A percentile compares a stretch with the other conserved stretches of the same genome.
These are phyloP conservation scores for Theobroma cacao DNA, from an alignment of 345 rosid species.

Conservation along the genomic window DNA sequence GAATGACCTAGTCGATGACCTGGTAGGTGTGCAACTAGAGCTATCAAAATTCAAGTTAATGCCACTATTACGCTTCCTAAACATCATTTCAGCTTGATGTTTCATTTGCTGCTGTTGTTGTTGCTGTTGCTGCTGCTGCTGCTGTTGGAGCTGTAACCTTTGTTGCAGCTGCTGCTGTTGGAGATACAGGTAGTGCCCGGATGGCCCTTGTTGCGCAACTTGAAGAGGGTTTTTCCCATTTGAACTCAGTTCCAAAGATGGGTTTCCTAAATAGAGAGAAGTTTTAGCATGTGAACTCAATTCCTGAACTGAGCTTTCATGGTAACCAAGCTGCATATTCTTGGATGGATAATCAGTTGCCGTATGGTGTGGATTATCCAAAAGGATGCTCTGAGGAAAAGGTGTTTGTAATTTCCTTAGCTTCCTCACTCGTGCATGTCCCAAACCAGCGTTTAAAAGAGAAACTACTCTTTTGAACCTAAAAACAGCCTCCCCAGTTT, in stretches of 20 bases:
- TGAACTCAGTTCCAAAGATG: slow-evolving; percentile 52
- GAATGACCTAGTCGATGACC: slow-evolving; percentile 73
- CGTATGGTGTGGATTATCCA: slow-evolving; percentile 48
- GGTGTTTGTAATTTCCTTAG: slow-evolving; percentile 50
- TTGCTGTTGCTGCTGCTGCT: slow-evolving; percentile 32
- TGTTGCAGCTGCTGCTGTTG: slow-evolving; percentile 55
- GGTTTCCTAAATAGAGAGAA: slow-evolving; percentile 48
- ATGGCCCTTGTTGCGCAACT: slow-evolving; percentile 43
- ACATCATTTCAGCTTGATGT: slow-evolving; percentile 79
- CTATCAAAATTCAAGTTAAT: slow-evolving; percentile 69
- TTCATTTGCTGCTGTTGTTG: slow-evolving; percentile 57
- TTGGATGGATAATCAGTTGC: slow-evolving; percentile 37
- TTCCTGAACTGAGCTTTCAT: slow-evolving; percentile 37
- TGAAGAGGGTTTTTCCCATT: slow-evolving; percentile 53
- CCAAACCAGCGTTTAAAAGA: slow-evolving; percentile 65
- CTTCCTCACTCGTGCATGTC: slow-evolving; percentile 95
- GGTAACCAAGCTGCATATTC: slow-evolving; percentile 39
- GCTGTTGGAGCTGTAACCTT: slow-evolving; percentile 49
- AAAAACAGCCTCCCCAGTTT: slow-evolving; percentile 82
- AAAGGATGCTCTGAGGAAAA: slow-evolving; percentile 49
- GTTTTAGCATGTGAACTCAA: slow-evolving; percentile 49
- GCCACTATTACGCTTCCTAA: slow-evolving; percentile 55
- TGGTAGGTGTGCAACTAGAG: slow-evolving; percentile 74
- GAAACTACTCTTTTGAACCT: slow-evolving; percentile 82
- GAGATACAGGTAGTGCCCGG: slow-evolving; percentile 41